These are phyloP conservation scores for Rhizoclosmatium globosum DNA, from an alignment of 192 early-diverging fungal species.

Conservation along the genomic window DNA sequence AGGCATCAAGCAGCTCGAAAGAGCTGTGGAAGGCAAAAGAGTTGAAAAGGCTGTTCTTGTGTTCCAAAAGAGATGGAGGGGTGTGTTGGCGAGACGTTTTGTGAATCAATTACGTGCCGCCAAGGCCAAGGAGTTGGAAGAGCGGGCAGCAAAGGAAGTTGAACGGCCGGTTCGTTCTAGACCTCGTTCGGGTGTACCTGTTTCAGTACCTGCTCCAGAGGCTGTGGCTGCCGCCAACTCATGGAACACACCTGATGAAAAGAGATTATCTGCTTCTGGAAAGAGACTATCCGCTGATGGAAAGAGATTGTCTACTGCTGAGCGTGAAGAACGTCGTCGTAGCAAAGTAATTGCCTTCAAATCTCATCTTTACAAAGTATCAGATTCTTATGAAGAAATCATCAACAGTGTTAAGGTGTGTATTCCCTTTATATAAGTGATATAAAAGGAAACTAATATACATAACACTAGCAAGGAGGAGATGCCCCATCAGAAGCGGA, in stretches of 20 bases:
- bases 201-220: conserved; percentile 5
- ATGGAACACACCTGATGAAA: no score
- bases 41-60: conserved; percentile 33
- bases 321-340: conserved; percentile 26
- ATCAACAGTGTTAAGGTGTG: conserved; percentile 36
- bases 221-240: conserved; percentile 14
- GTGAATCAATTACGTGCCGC: no score
- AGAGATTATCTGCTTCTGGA: no score
- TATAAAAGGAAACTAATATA: background rate
- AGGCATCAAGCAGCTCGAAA: conserved; percentile 40
- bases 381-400: conserved; percentile 50
- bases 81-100: conserved; percentile 33
- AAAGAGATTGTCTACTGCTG: no score
- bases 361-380: conserved; percentile 46
- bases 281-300: no score
- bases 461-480: background rate
- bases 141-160: conserved; percentile 1
- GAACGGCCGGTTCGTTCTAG: conserved; percentile 7
- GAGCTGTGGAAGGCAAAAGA: conserved; percentile 22
- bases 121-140: conserved; percentile 1
- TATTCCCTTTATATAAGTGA: background rate
- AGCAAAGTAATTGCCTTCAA: conserved; percentile 45
- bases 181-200: background rate
- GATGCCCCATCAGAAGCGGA: conserved; percentile 44
- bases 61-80: conserved; percentile 47